Base-by-base conservation (phyloP, 768 basidiomycete genomes). In the Russula brevipes region DNA sequence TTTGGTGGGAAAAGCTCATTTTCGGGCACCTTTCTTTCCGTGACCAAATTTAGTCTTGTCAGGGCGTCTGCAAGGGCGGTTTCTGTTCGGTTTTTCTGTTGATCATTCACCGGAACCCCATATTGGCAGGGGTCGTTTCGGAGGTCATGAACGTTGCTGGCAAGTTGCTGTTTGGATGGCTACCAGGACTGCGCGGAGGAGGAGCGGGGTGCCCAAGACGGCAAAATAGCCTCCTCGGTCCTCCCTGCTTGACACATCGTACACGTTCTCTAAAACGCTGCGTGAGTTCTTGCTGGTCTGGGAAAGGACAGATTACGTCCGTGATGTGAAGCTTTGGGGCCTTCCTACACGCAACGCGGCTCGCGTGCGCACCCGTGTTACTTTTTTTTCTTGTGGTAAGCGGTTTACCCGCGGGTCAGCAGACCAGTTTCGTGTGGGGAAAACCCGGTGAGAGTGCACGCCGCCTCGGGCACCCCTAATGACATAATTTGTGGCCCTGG, bases 291-390 rank as follows among this genome's bases (percentile, higher is more conserved):
- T 54, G 35, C 45, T 41, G 24, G 33, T 53, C 52, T 59, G 63
- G 41, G 63, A 54, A 54, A 59, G 49, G 53, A 54, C 44, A 64
- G 46, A 64, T 64, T 64, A 64, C 63, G 63, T 64, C 63, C 58
- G 33, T 64, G 46, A 50, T 50, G 41, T 50, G 45, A 36, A 36
- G 33, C 38, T 50, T n/a, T 31, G 19, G 5, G 36, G 24, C 51
- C 19, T 38, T 24, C 41, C 38, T 31, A 39, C 54, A 35, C 39
- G 54, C 55, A 24, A 51, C 44, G 42, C 55, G 35, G 49, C 49
- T 49, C 54, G 49, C 55, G 42, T 54, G 36, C 47, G 49, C 55
- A 61, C 35, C 24, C 54, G 17, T 49, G 16, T 57, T 51, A 38
- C 49, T 63, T 63, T 19, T 63, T 63, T 19, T 54, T 33, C 53